phyloP scores from a whole-genome alignment of 108 stramenopile genomes.

The Conticribra weissflogii region DNA sequence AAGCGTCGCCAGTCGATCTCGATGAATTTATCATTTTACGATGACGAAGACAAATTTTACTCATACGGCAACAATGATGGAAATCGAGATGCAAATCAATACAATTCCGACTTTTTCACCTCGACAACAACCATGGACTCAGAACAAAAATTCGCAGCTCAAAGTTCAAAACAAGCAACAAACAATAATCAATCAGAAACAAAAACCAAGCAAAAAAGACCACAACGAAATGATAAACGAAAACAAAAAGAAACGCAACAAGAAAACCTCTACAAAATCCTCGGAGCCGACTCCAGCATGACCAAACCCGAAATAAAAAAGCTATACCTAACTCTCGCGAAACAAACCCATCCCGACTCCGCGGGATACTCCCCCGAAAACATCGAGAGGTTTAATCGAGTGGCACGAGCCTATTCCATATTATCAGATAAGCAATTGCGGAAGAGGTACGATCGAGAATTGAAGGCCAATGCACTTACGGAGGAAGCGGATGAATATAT shows the following conservation, averaged over 20 bases:
- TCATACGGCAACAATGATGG: too few relatives aligned
- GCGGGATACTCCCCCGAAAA: constrained; percentile 3
- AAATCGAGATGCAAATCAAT: too few relatives aligned
- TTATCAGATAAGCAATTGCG: constrained; percentile 60
- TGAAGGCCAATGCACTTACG: constrained; percentile 53
- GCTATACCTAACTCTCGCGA: constrained; percentile 61
- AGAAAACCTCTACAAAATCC: constrained; percentile 21
- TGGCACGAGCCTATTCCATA: constrained; percentile 67
- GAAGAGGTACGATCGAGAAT: constrained; percentile 68
- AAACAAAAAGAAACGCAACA: too few relatives aligned
- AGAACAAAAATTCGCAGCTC: too few relatives aligned
- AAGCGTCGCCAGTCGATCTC: too few relatives aligned
- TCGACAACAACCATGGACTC: too few relatives aligned
- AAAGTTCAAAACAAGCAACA: too few relatives aligned
- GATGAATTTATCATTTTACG: too few relatives aligned
- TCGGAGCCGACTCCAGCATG: constrained; percentile 59
- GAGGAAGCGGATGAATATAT: constrained; percentile 22
- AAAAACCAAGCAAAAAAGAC: neutral
- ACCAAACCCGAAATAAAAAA: constrained; percentile 64
- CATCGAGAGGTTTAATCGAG: constrained; percentile 61
- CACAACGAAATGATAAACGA: too few relatives aligned
- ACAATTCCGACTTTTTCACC: too few relatives aligned
- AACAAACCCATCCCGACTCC: constrained; percentile 70
- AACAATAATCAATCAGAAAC: neutral
- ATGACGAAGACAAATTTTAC: too few relatives aligned